These are phyloP conservation scores for Rosellinia necatrix DNA, from an alignment of 2,329 filamentous ascomycete genomes.

Conservation along the genomic window DNA sequence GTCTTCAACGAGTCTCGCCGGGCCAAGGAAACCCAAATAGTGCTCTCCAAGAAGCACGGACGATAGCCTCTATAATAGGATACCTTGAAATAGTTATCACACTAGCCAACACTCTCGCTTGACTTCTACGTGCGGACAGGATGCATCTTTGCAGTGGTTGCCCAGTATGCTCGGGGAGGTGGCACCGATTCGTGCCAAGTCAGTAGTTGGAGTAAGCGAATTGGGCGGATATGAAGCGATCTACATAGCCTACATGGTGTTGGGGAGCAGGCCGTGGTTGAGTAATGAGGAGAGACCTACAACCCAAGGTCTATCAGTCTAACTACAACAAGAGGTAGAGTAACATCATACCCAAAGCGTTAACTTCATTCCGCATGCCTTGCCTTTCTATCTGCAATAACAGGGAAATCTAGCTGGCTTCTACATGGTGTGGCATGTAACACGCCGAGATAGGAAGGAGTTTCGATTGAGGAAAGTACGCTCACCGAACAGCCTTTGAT, in stretches of 20 bases:
- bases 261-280: background rate
- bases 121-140: background rate
- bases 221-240: background rate
- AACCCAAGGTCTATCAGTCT: background rate
- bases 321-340: background rate
- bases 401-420: background rate
- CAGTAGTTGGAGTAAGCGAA: background rate
- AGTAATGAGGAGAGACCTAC: background rate
- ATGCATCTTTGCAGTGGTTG: background rate
- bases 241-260: background rate
- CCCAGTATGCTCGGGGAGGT: background rate
- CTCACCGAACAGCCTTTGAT: background rate
- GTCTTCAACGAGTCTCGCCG: background rate
- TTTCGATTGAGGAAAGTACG: background rate
- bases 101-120: background rate
- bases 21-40: background rate
- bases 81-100: background rate
- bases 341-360: constrained; percentile 12
- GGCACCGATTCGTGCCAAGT: background rate
- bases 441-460: constrained; percentile 7
- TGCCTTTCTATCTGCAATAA: constrained; percentile 2
- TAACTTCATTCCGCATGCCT: background rate
- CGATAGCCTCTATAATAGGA: background rate
- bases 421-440: constrained; percentile 8
- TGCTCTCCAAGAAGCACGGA: background rate